phyloP scores from a whole-genome alignment of 805 yeast genomes.

The Candida coquimbonensis region DNA sequence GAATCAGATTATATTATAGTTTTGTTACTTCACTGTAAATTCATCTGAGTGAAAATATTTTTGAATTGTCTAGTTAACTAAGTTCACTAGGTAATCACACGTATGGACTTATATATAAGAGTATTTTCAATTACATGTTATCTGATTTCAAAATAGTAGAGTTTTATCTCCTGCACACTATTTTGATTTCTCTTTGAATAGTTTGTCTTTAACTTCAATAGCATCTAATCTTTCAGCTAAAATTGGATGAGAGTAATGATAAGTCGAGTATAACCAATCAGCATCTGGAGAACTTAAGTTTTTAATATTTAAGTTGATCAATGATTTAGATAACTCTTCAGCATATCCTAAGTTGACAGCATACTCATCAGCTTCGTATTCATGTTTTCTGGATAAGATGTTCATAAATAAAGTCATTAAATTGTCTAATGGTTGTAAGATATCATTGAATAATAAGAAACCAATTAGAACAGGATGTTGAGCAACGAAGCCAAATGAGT shows the following conservation, averaged over 20 bases:
- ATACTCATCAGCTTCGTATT: conserved; percentile 87
- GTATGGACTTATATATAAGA: too few relatives aligned
- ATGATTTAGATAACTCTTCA: conserved; percentile 57
- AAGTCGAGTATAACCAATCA: conserved; percentile 83
- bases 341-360: conserved; percentile 74
- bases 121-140: too few relatives aligned
- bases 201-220: conserved; percentile 34
- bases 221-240: conserved; percentile 83
- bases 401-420: conserved; percentile 60
- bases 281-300: conserved; percentile 84
- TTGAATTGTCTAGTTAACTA: too few relatives aligned
- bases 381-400: conserved; percentile 74
- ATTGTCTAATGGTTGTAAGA: conserved; percentile 72
- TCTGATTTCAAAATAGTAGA: too few relatives aligned
- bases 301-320: conserved; percentile 70
- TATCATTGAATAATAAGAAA: conserved; percentile 69
- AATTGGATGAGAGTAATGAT: conserved; percentile 88
- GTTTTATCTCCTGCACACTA: background rate
- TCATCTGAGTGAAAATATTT: too few relatives aligned
- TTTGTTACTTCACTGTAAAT: too few relatives aligned
- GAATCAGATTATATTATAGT: too few relatives aligned
- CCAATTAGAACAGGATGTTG: conserved; percentile 76
- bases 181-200: conserved; percentile 14
- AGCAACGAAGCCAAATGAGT: conserved; percentile 65
- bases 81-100: too few relatives aligned